Base-by-base conservation (phyloP, 331 rosid genomes). In the Pyracantha coccinea region DNA sequence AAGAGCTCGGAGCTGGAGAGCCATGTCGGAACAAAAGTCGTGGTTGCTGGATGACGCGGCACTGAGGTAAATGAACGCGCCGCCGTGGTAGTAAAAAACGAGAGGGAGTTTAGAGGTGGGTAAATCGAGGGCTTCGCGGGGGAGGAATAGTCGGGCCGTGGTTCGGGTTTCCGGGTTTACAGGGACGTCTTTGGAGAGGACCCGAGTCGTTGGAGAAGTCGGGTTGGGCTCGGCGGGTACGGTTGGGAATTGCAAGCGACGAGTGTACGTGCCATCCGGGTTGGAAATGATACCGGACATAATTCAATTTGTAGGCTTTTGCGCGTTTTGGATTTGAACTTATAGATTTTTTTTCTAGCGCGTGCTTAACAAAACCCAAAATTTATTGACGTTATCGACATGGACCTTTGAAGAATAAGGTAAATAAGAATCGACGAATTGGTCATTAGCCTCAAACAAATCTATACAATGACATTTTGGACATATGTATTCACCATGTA, bases 61-160 rank as follows among this genome's bases (percentile, higher is more conserved):
- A 21, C 90, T 75, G 41, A 65, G 71, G 14, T 65, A 15, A 53
- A 87, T 5, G 77, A 89, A 87, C 10, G 80, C 88, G 2, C 92
- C 92, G 0, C 88, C 92, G 67, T 90, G 92, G 85, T 64, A 87
- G 85, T 74, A 83, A 6, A 89, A 63, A 0, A 88, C 63, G 69
- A 89, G 80, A 4, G 95, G 91, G 2, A 84, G 86, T 9, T 79
- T 87, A 47, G 16, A 11, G 23, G 19, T 2, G 4, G 38, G 68
- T 63, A 28, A 4, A 20, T 45, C 1, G 5, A 80, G 82, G 25
- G 71, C 71, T 57, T 53, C 19, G 5, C 78, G 47, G 27, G 90
- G 93, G 4, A 86, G 74, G 79, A 35, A 86, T 77, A 91, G 53
- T 15, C 93, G 82, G 6, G 74, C 75, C 85, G 28, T 80, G 63